Evolutionary conservation across 2,329 filamentous ascomycete genomes (phyloP).

Genomic region (Pseudocercospora cruenta): DNA sequence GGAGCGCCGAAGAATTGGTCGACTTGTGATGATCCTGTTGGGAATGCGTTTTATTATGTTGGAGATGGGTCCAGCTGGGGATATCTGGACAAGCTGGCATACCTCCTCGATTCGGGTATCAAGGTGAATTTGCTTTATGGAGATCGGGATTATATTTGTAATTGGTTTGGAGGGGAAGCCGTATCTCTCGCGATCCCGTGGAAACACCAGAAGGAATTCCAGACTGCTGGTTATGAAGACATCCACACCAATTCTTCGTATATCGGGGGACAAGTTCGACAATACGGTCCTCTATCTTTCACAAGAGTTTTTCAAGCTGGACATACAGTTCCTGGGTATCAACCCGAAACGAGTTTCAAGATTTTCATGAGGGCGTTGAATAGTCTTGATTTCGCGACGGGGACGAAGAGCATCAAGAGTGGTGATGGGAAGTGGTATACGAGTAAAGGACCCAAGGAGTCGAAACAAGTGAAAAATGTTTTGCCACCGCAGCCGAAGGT

Average conservation of each 20-base stretch:
- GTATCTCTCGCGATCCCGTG: constrained; percentile 54
- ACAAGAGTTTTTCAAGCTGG: constrained; percentile 32
- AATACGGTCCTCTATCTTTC: constrained; percentile 38
- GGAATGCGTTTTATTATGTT: constrained; percentile 45
- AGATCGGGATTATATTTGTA: constrained; percentile 56
- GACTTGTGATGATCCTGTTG: constrained; percentile 42
- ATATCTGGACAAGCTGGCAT: constrained; percentile 54
- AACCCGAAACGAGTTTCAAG: constrained; percentile 53
- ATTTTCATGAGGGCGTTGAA: constrained; percentile 54
- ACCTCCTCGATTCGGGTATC: constrained; percentile 59
- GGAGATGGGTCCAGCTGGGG: constrained; percentile 55
- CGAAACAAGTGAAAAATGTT: neutral
- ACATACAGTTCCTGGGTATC: constrained; percentile 53
- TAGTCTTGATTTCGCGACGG: constrained; percentile 51
- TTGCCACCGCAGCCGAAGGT: neutral
- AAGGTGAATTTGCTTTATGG: constrained; percentile 61
- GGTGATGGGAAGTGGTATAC: neutral
- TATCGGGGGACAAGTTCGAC: constrained; percentile 31
- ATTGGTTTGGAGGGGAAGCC: constrained; percentile 61
- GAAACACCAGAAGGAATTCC: constrained; percentile 47
- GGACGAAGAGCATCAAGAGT: constrained; percentile 20
- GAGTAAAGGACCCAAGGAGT: neutral
- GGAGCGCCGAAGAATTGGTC: constrained; percentile 63
- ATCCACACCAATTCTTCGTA: constrained; percentile 29
- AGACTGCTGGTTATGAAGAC: constrained; percentile 50